These are phyloP conservation scores for Aspergillus mulundensis DNA, from an alignment of 495 filamentous ascomycete genomes.

Conservation along the genomic window DNA sequence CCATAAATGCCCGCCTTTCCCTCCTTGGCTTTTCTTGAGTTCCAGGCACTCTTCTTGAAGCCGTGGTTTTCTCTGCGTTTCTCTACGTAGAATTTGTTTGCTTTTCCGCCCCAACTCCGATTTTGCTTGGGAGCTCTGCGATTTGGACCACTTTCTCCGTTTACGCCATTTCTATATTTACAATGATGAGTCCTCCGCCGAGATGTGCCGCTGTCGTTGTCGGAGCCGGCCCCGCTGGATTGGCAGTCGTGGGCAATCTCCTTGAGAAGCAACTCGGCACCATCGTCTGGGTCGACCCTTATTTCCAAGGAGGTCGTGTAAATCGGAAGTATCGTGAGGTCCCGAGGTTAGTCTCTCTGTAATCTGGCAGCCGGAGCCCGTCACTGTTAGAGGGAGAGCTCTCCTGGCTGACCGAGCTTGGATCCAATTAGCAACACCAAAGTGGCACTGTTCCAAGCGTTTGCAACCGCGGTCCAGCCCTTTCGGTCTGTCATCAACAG, in stretches of 20 bases:
- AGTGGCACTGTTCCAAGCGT: constrained; percentile 50
- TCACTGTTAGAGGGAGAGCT: constrained; percentile 6
- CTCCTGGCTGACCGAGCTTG: constrained; percentile 11
- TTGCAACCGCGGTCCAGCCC: constrained; percentile 43
- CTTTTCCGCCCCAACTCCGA: neutral
- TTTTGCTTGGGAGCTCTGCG: neutral
- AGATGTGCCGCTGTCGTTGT: constrained; percentile 52
- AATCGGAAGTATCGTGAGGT: constrained; percentile 54
- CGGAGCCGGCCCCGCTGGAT: constrained; percentile 53
- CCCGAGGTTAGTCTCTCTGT: constrained; percentile 40
- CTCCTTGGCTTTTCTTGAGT: neutral
- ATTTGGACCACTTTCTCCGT: neutral
- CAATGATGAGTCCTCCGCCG: constrained; percentile 29
- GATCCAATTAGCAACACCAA: constrained; percentile 40
- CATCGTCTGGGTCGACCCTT: constrained; percentile 53
- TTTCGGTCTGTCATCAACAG: constrained; percentile 46
- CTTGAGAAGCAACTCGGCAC: constrained; percentile 47
- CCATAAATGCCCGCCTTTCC: constrained; percentile 6
- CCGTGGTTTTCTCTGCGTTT: constrained; percentile 7
- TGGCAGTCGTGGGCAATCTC: constrained; percentile 54
- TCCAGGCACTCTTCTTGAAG: constrained; percentile 1
- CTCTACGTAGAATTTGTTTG: constrained; percentile 11
- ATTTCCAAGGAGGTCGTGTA: constrained; percentile 49
- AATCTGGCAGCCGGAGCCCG: constrained; percentile 4
- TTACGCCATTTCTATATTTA: neutral